A percentile compares a stretch with the other conserved stretches of the same genome.
These are phyloP conservation scores for Tulasnella sp. DNA, from an alignment of 768 basidiomycete species.

Conservation along the genomic window DNA sequence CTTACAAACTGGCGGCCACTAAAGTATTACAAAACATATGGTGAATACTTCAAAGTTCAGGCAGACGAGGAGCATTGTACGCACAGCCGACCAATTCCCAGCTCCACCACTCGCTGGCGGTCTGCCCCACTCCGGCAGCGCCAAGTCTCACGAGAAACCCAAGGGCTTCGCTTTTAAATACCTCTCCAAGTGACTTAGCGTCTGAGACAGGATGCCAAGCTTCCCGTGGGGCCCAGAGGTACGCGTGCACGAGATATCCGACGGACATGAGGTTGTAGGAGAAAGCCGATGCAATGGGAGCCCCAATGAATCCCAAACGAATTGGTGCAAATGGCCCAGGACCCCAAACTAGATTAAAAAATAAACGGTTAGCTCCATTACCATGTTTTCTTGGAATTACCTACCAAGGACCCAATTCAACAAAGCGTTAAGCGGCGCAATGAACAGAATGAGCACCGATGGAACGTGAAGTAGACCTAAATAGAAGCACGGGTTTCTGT, in stretches of 20 bases:
- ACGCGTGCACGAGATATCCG: slow-evolving; percentile 58
- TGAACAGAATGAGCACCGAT: slow-evolving; percentile 72
- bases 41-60: slow-evolving; percentile 2
- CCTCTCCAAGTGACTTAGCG: slow-evolving; percentile 32
- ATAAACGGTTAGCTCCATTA: neutral
- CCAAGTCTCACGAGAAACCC: slow-evolving; percentile 70
- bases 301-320: slow-evolving; percentile 85
- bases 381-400: neutral
- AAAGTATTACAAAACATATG: neutral
- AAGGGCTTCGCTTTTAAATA: slow-evolving; percentile 61
- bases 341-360: slow-evolving; percentile 23
- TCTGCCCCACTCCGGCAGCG: slow-evolving; percentile 66
- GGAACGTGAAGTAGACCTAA: slow-evolving; percentile 77
- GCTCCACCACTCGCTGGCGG: slow-evolving; percentile 82
- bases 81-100: slow-evolving; percentile 77
- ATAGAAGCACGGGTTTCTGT: neutral
- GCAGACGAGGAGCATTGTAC: slow-evolving; percentile 29
- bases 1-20: slow-evolving; percentile 56
- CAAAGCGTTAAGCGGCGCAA: slow-evolving; percentile 80
- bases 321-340: slow-evolving; percentile 40
- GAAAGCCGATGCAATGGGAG: slow-evolving; percentile 83
- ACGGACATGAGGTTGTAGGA: slow-evolving; percentile 81
- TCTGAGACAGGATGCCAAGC: slow-evolving; percentile 73
- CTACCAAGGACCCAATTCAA: slow-evolving; percentile 82
- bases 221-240: slow-evolving; percentile 54